Evolutionary conservation across 345 rosid genomes (phyloP), one percentile per base, ranked within the genome.

Genomic region (Boechera retrofracta): DNA sequence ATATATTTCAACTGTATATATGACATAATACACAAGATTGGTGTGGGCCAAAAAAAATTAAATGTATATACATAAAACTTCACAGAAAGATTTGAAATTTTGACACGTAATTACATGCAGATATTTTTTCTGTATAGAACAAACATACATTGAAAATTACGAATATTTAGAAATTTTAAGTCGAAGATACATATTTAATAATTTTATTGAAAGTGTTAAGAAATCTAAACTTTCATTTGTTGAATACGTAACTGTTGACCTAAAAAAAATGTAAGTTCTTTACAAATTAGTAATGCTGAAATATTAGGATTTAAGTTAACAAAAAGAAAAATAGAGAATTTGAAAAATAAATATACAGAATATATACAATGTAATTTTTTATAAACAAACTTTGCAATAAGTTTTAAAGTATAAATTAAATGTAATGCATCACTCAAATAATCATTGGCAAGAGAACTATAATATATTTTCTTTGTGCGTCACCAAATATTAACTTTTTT

Each of bases 201-300:
- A 5, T 13, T 0, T 18, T 18, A 16, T 5, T 54, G 11, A 54
- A 24, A n/a, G 6, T 53, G 7, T 36, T 29, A 5, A 55, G 6
- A 56, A 10, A 26, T 59, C 15, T 10, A 10, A 59, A 18, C 16
- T 35, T 59, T 9, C 4, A 35, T 10, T 59, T 9, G 15, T 8
- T 35, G 5, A 54, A 26, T 54, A 29, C 59, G n/a, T 54, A 54
- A 52, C 28, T 54, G 59, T 9, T 54, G 15, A 54, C 59, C n/a
- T 13, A 31, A 12, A 13, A 56, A 31, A 29, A 29, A 5, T 5
- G 10, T 54, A 55, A 15, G 11, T 26, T 10, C 1, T 26, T 54
- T 54, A 26, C n/a, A 56, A 56, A 29, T 12, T 5, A 55, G 10
- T 29, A 55, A 29, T 5, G 9, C 36, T 6, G 2, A 55, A 55